Evolutionary conservation across 2,329 filamentous ascomycete genomes (phyloP).

Genomic region (Sporothrix pseudoabietina): DNA sequence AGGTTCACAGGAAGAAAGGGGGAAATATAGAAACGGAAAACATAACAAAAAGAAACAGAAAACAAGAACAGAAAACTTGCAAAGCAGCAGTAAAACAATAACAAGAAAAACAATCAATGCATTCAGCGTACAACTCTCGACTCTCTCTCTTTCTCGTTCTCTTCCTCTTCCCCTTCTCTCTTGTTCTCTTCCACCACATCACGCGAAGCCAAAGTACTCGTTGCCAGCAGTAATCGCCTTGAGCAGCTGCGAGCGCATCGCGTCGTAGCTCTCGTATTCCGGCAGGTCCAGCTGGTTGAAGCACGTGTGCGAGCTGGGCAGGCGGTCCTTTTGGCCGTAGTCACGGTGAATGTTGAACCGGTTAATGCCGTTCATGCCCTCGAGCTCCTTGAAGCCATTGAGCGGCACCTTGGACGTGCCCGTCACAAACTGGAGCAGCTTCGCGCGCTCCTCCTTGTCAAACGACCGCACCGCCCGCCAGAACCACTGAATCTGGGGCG

Average conservation of each 20-base stretch:
- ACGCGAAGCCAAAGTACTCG: conserved; percentile 97
- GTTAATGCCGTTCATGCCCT: conserved; percentile 98
- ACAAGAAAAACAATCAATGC: not conserved
- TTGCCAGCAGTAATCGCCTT: conserved; percentile 97
- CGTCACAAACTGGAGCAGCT: conserved; percentile 95
- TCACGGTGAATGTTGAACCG: conserved; percentile 99
- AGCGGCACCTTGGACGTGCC: conserved; percentile 97
- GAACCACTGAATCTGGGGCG: conserved; percentile 98
- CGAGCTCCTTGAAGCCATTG: conserved; percentile 97
- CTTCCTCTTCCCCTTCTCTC: not conserved
- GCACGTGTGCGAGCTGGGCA: conserved; percentile 96
- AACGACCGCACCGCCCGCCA: conserved; percentile 97
- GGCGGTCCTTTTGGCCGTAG: conserved; percentile 91
- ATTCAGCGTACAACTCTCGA: not conserved
- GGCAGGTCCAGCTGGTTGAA: conserved; percentile 99
- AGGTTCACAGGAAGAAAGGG: not conserved
- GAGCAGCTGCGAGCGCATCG: conserved; percentile 80
- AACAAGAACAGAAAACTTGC: not conserved
- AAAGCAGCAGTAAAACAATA: not conserved
- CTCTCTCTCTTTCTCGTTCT: not conserved
- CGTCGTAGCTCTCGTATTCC: conserved; percentile 96
- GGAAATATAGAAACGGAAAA: conserved; percentile 3
- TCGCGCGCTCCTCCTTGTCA: conserved; percentile 97
- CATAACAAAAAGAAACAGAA: conserved; percentile 15
- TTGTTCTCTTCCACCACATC: conserved; percentile 38